Evolutionary conservation across 2,329 filamentous ascomycete genomes (phyloP), one percentile per base, ranked within the genome.

Genomic region (Ceratocystis albifundus): DNA sequence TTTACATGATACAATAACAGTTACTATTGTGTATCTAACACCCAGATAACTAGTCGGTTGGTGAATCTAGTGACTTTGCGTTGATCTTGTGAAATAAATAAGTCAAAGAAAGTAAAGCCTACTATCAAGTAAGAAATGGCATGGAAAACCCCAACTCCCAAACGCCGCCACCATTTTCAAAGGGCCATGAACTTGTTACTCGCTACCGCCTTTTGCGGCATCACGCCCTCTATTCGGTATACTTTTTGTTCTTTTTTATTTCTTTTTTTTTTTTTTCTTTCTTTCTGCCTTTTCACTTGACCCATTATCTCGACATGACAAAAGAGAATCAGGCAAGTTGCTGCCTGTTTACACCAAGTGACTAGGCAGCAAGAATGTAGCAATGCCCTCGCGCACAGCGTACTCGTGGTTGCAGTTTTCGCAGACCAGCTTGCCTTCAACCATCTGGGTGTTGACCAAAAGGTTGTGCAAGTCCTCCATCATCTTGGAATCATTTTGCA

Each of bases 391-490:
- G 74, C 94, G 92, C 69, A 99, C 87, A 68, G 86, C 86, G 76
- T 97, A 99, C 79, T 96, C 90, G 74, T 97, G 93, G 61, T 89
- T 90, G 74, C 94, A 99, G 76, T 88, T 89, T 61, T 84, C 91
- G 75, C 94, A 99, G 4, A 92, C 88, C 70, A 99, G 80, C 76
- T 89, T 93, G 2, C 94, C 94, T 76, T 93, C 89, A 46, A 85
- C 82, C 68, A 99, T 89, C 72, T 91, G 88, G 68, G 94, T 99
- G 81, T 97, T 89, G 71, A 96, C 80, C 46, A 97, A 79, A 65
- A 96, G 75, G 25, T 84, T 82, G 75, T 97, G 92, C 72, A 96
- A 77, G 71, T 96, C 90, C 71, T 82, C 83, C 68, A 93, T 77
- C 70, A 85, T 84, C 76, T 88, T 84, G 67, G 88, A 86, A 73